These are phyloP conservation scores for Clarireedia hainanense DNA, from an alignment of 2,329 filamentous ascomycete species.

Conservation along the genomic window DNA sequence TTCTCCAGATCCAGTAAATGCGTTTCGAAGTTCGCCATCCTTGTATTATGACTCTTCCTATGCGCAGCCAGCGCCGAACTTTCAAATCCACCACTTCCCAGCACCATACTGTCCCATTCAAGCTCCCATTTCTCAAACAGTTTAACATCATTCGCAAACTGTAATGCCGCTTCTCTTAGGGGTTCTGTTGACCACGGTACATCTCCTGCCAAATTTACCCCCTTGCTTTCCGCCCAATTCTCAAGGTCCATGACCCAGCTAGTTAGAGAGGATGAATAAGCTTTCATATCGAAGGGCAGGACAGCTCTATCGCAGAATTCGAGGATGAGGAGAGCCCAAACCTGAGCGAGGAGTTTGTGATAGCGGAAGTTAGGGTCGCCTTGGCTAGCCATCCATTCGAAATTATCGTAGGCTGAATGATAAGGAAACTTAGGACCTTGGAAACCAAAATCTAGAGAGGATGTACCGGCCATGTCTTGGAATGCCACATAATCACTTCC, in stretches of 20 bases:
- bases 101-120: slow-evolving; percentile 66
- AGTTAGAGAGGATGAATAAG: slow-evolving; percentile 60
- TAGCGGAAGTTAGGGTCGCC: slow-evolving; percentile 79
- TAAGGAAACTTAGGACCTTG: slow-evolving; percentile 57
- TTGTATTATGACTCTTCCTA: slow-evolving; percentile 69
- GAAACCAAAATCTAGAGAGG: slow-evolving; percentile 80
- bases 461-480: slow-evolving; percentile 82
- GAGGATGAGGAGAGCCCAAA: slow-evolving; percentile 74
- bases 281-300: slow-evolving; percentile 70
- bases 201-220: slow-evolving; percentile 42
- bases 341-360: slow-evolving; percentile 69
- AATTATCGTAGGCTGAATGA: slow-evolving; percentile 84
- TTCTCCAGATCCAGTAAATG: slow-evolving; percentile 68
- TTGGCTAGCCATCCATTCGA: slow-evolving; percentile 72
- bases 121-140: slow-evolving; percentile 70
- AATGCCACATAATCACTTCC: slow-evolving; percentile 84
- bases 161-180: slow-evolving; percentile 54
- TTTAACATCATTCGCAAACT: slow-evolving; percentile 51
- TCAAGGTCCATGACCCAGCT: slow-evolving; percentile 60
- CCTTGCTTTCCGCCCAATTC: slow-evolving; percentile 52
- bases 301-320: slow-evolving; percentile 77
- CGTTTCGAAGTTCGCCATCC: slow-evolving; percentile 75
- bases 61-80: slow-evolving; percentile 56
- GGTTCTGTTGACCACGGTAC: slow-evolving; percentile 34
- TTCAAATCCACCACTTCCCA: slow-evolving; percentile 69